These are phyloP conservation scores for Peronospora belbahrii DNA, from an alignment of 352 stramenopile genomes.

Conservation along the genomic window DNA sequence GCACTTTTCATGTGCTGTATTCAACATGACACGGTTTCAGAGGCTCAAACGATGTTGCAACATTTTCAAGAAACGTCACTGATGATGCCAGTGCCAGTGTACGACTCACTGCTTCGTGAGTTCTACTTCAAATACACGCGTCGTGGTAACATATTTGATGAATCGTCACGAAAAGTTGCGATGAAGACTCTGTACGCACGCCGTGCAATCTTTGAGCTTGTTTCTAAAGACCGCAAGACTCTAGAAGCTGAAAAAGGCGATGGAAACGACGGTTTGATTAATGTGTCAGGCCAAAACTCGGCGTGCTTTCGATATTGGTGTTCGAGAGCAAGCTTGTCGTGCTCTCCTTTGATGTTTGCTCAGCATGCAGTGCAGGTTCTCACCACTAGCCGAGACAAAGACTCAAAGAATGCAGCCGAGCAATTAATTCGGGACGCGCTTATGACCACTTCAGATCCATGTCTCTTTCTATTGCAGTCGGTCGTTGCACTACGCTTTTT, in stretches of 20 bases:
- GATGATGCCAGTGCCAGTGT: constrained; percentile 51
- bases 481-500: constrained; percentile 46
- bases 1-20: constrained; percentile 60
- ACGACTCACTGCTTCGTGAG: constrained; percentile 62
- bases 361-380: constrained; percentile 64
- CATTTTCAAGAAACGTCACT: constrained; percentile 37
- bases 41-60: constrained; percentile 34
- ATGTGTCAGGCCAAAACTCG: constrained; percentile 9
- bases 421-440: constrained; percentile 41
- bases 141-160: constrained; percentile 45
- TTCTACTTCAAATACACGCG: constrained; percentile 77
- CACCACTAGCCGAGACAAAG: constrained; percentile 63
- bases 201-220: constrained; percentile 48
- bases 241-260: constrained; percentile 18
- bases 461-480: constrained; percentile 46
- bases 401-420: constrained; percentile 46
- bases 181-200: constrained; percentile 52
- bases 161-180: constrained; percentile 44
- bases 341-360: constrained; percentile 58
- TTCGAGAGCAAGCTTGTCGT: constrained; percentile 28
- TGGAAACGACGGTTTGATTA: neutral
- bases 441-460: constrained; percentile 37
- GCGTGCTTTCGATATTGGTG: constrained; percentile 49
- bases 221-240: constrained; percentile 34
- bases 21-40: constrained; percentile 30